phyloP scores from a whole-genome alignment of 2,329 filamentous ascomycete species.

The Nemania bipapillata region DNA sequence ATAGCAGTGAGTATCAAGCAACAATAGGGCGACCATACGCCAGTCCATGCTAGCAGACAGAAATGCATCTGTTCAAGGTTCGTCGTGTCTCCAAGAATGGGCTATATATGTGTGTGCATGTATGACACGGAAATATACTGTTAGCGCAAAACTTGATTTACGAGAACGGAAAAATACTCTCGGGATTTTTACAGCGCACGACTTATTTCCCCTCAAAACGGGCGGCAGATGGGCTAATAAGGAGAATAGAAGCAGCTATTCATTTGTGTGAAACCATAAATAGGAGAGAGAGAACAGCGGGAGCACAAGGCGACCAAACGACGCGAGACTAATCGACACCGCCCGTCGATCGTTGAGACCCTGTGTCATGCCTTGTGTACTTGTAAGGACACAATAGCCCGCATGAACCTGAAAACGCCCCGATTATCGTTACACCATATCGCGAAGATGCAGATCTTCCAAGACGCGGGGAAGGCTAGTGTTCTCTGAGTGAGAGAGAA shows the following conservation, averaged over 20 bases:
- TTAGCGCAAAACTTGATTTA: constrained; percentile 2
- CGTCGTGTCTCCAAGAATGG: neutral
- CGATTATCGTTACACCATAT: constrained; percentile 25
- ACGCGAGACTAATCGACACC: neutral
- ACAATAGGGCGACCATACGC: neutral
- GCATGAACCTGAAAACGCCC: constrained; percentile 20
- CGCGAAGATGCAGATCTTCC: constrained; percentile 25
- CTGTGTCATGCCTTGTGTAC: constrained; percentile 14
- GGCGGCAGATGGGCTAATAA: constrained; percentile 4
- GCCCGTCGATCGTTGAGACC: constrained; percentile 1
- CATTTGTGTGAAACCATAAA: constrained; percentile 19
- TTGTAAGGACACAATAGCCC: constrained; percentile 14
- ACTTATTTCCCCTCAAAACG: constrained; percentile 3
- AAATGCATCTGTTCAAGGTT: neutral
- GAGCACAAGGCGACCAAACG: constrained; percentile 13
- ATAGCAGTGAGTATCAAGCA: neutral
- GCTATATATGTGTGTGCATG: neutral
- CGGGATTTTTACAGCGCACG: neutral
- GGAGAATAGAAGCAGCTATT: neutral
- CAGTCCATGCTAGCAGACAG: neutral
- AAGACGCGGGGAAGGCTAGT: constrained; percentile 11
- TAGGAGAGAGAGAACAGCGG: neutral
- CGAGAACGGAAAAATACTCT: neutral
- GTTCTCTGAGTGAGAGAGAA: constrained; percentile 10
- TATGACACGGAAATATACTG: constrained; percentile 13